Evolutionary conservation across 2,329 filamentous ascomycete species (phyloP), one percentile per base, ranked within the genome.

Genomic region (Emergomyces orientalis): DNA sequence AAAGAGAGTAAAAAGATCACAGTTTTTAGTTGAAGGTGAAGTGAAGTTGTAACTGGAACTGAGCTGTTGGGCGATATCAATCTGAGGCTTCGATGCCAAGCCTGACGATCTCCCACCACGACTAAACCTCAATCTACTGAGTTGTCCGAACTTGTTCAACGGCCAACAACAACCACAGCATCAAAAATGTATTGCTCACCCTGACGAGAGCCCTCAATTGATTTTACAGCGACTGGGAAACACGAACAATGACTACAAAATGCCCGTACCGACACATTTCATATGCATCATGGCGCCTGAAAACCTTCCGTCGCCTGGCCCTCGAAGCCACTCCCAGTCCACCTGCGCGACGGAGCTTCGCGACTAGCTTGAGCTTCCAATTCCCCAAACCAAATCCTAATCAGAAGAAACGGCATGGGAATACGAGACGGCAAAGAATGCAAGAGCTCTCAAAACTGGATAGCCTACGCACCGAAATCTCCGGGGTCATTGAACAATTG

Each of bases 261-360:
- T 61, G 59, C 27, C 47, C 59, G 9, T 61, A 55, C 37, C 56
- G 63, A 19, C 69, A 67, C 19, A 22, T 71, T 2, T 70, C 73
- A 4, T 73, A 72, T 63, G 67, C 71, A 22, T 70, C 69, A 67
- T 75, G 72, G 71, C 73, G 73, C 34, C 61, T 75, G 1, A 64
- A 43, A 34, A 59, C 69, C 5, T 72, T 73, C 25, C 68, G 64
- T 25, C 68, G 67, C 25, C 55, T 73, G 11, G 69, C 70, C 39
- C 17, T 61, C 11, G 56, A 59, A 45, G 27, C 14, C 2, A 14
- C 63, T 14, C 1, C 13, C 30, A n/a, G 13, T n/a, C 27, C 19
- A 17, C 30, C 30, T n/a, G 5, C 51, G 30, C 51, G 17, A n/a
- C n/a, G 30, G 27, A 56, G 30, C 22, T 43, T 64, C 45, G 62